A percentile compares a stretch with the other conserved stretches of the same genome.
Conservation (phyloP, 257 asterid genomes). For the Cinchona pubescens region DNA sequence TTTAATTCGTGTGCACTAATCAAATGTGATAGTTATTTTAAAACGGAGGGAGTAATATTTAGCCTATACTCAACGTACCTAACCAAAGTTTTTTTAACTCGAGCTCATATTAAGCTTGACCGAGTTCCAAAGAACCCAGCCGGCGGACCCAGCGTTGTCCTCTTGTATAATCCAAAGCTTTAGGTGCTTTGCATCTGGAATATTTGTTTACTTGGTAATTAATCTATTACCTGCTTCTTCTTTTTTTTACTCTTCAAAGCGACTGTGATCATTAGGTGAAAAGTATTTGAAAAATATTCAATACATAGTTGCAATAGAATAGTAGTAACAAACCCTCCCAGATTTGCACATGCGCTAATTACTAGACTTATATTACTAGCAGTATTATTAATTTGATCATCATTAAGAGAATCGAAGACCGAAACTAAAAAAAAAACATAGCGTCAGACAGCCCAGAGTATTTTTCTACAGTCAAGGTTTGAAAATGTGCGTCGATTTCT, state of each 20-base stretch:
- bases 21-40: no score
- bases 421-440: background rate
- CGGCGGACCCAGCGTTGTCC: background rate
- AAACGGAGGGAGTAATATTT: no score
- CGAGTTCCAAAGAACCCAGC: background rate
- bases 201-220: no score
- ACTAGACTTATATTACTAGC: background rate
- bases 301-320: background rate
- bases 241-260: background rate
- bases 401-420: background rate
- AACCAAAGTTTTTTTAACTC: no score
- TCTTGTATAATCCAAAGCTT: background rate
- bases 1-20: no score
- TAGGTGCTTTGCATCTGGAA: background rate
- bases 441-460: background rate
- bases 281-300: background rate
- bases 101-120: background rate
- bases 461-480: conserved; percentile 36
- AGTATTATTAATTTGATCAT: background rate
- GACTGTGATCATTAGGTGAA: background rate
- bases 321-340: no score
- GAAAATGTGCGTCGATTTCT: conserved; percentile 1
- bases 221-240: background rate
- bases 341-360: background rate
- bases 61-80: background rate